phyloP scores from a whole-genome alignment of 495 filamentous ascomycete species.

The Aspergillus haitiensis region DNA sequence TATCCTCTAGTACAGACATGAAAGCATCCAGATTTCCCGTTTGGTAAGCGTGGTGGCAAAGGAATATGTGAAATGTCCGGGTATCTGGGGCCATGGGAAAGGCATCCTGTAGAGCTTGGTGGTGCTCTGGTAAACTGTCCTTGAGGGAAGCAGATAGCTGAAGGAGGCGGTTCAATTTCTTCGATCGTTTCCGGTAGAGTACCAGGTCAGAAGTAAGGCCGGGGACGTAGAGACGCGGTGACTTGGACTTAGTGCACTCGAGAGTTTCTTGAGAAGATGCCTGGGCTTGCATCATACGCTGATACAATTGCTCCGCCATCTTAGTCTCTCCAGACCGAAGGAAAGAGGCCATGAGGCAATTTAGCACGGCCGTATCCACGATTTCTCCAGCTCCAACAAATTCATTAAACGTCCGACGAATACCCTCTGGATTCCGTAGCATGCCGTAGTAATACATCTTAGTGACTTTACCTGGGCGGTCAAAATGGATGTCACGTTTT shows the following conservation, averaged over 20 bases:
- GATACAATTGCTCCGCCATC: constrained; percentile 76
- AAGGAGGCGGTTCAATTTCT: constrained; percentile 39
- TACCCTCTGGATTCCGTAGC: constrained; percentile 62
- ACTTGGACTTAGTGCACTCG: neutral
- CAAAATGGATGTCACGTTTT: constrained; percentile 59
- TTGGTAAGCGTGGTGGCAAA: constrained; percentile 37
- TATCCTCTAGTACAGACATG: constrained; percentile 40
- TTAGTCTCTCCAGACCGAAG: constrained; percentile 67
- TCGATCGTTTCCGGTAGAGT: constrained; percentile 32
- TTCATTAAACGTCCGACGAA: constrained; percentile 69
- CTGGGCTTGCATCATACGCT: constrained; percentile 66
- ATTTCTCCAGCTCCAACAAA: constrained; percentile 81
- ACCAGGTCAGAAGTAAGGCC: constrained; percentile 32
- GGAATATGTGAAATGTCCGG: constrained; percentile 47
- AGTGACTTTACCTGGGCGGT: constrained; percentile 73
- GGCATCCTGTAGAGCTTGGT: constrained; percentile 41
- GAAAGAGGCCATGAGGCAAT: constrained; percentile 78
- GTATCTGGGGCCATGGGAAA: constrained; percentile 45
- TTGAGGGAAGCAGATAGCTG: constrained; percentile 35
- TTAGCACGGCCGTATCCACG: constrained; percentile 83
- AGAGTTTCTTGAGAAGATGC: constrained; percentile 29
- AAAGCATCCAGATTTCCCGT: constrained; percentile 41
- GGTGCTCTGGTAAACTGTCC: constrained; percentile 31
- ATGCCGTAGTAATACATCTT: constrained; percentile 83
- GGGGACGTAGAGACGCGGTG: constrained; percentile 23